A percentile compares a stretch with the other conserved stretches of the same genome.
Evolutionary conservation across 208 protist genomes (phyloP).

Genomic region (Trypanosoma boissoni): DNA sequence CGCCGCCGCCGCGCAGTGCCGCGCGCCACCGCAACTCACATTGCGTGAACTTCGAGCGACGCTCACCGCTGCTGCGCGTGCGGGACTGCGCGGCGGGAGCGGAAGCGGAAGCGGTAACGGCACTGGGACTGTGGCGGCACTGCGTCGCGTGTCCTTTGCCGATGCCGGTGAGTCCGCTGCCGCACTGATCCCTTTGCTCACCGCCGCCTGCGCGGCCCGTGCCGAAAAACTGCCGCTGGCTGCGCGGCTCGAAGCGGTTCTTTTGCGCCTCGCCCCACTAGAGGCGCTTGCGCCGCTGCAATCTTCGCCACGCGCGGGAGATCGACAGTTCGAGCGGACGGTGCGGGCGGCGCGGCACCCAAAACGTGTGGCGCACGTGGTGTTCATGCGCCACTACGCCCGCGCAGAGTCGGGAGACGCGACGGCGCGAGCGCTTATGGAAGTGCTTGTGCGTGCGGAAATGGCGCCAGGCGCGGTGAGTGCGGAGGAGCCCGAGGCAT

Average conservation of each 20-base stretch:
- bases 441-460: background rate
- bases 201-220: slow-evolving; percentile 1
- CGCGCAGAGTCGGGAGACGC: slow-evolving; percentile 8
- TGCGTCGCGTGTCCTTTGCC: no score
- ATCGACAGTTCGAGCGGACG: slow-evolving; percentile 10
- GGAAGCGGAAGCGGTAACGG: no score
- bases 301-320: background rate
- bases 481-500: background rate
- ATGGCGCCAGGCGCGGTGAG: background rate
- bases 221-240: slow-evolving; percentile 3
- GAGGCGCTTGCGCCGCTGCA: slow-evolving; percentile 6
- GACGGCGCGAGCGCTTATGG: slow-evolving; percentile 12
- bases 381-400: slow-evolving; percentile 12
- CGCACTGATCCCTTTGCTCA: slow-evolving; percentile 11
- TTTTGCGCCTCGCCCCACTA: slow-evolving; percentile 17
- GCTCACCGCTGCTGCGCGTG: no score
- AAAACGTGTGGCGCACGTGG: slow-evolving; percentile 12
- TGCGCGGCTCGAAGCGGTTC: slow-evolving; percentile 21
- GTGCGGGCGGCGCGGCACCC: slow-evolving; percentile 10
- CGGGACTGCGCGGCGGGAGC: no score
- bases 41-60: no score
- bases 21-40: no score
- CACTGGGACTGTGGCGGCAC: no score
- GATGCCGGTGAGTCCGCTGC: no score
- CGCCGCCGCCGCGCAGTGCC: no score